Evolutionary conservation across 1,284 basidiomycete genomes (phyloP), one percentile per base, ranked within the genome.

Genomic region (Tilletia indica): DNA sequence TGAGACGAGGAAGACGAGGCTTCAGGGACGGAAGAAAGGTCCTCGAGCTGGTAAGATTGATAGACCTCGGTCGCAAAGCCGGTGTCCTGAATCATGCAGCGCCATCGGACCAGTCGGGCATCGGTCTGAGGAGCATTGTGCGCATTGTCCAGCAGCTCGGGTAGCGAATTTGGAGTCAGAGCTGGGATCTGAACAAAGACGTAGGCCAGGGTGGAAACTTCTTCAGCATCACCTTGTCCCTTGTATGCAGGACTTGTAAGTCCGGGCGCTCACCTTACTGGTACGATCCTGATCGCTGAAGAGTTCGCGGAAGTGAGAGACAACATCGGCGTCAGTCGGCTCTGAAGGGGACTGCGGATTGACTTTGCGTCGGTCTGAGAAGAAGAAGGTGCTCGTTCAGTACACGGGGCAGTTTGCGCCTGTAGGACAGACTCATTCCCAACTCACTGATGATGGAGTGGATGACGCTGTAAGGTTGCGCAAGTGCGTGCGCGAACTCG

Each of bases 1-100:
- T n/a, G 47, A 49, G 63, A 19, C 5, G 48, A n/a, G n/a, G n/a
- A 31, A 49, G 63, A 19, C 5, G 48, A 31, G 25, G 25, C 25
- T 31, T 31, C 1, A 31, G 25, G 25, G 25, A 31, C 25, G 25
- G 25, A 31, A 31, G 25, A 45, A 45, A 14, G 42, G 42, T 58
- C 56, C 34, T 48, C 16, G 38, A 68, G 42, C 67, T 36, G 63
- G 14, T 61, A 54, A 14, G 31, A 68, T 39, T 63, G 42, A 70
- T 81, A 85, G 31, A 85, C 78, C 66, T 85, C 84, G 9, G 75
- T 80, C 3, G 82, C 82, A 14, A 82, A 74, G 4, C 82, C 83
- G 0, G 84, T 84, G 72, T 85, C 84, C 71, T 85, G 84, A 6
- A 85, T 78, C 84, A 85, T 85, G 47, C 80, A 80, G 3, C 84